Conservation (phyloP, 2,329 filamentous ascomycete genomes). For the Colletotrichum ledebouriae region DNA sequence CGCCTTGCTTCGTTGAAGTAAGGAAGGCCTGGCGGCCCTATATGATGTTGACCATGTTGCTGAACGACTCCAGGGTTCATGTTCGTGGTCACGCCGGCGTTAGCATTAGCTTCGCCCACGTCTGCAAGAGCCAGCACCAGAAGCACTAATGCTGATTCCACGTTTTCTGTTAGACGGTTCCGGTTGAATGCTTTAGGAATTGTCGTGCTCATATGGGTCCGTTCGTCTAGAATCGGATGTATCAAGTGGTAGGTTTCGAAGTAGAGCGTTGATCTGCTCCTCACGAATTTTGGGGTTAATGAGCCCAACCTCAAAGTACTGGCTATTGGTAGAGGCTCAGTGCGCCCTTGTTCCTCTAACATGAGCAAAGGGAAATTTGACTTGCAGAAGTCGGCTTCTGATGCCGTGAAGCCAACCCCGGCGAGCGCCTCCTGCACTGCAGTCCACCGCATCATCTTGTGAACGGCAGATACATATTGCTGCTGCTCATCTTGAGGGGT, state of each 20-base stretch:
- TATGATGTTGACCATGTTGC: constrained; percentile 49
- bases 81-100: constrained; percentile 53
- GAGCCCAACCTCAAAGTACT: constrained; percentile 3
- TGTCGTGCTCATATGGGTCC: constrained; percentile 63
- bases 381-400: constrained; percentile 27
- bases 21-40: constrained; percentile 66
- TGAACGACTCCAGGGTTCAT: background rate
- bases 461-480: constrained; percentile 33
- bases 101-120: constrained; percentile 63
- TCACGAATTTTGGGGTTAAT: constrained; percentile 58
- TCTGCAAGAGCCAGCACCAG: constrained; percentile 72
- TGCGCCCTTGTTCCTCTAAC: constrained; percentile 31
- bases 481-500: constrained; percentile 4
- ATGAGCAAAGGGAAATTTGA: constrained; percentile 27
- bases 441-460: constrained; percentile 41
- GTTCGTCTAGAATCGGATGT: constrained; percentile 70
- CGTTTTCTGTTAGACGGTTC: constrained; percentile 62
- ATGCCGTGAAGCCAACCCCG: constrained; percentile 23
- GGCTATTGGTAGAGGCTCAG: constrained; percentile 10
- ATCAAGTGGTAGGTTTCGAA: constrained; percentile 72
- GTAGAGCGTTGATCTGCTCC: constrained; percentile 63
- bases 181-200: constrained; percentile 60
- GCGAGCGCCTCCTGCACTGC: constrained; percentile 40
- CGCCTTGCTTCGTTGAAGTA: constrained; percentile 74
- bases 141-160: constrained; percentile 65